Percentiles rank a stretch among this genome's conserved stretches.
These are phyloP conservation scores for Nakazawaea ishiwadae DNA, from an alignment of 805 yeast species.

Conservation along the genomic window DNA sequence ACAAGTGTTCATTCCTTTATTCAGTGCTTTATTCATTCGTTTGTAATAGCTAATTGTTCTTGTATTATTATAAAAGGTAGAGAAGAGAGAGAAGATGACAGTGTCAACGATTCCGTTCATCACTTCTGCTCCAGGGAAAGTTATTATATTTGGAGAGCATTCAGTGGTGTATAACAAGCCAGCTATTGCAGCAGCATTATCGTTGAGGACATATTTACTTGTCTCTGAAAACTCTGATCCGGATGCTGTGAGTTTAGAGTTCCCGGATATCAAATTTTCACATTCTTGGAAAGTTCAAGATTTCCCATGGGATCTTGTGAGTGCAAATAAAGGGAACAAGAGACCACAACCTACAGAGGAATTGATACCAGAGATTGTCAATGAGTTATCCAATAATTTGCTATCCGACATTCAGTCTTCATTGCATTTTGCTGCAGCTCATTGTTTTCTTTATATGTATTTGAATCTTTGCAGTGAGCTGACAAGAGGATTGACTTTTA, in stretches of 20 bases:
- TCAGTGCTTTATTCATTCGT: too few relatives aligned
- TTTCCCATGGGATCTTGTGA: conserved; percentile 53
- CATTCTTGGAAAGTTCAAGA: conserved; percentile 58
- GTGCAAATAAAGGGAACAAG: conserved; percentile 12
- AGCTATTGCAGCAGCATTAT: conserved; percentile 93
- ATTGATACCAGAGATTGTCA: conserved; percentile 53
- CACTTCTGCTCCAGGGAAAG: conserved; percentile 95
- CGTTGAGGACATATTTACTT: conserved; percentile 75
- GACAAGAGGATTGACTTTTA: conserved; percentile 50
- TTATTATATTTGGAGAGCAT: conserved; percentile 94
- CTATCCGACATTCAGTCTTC: conserved; percentile 44
- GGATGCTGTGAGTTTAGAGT: conserved; percentile 55
- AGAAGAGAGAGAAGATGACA: background rate
- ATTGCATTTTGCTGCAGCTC: conserved; percentile 72
- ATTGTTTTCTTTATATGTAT: conserved; percentile 78
- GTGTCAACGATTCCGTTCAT: conserved; percentile 44
- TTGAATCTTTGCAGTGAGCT: conserved; percentile 46
- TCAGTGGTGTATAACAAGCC: conserved; percentile 92
- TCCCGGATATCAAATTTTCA: conserved; percentile 74
- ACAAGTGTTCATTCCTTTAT: too few relatives aligned
- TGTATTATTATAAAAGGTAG: background rate
- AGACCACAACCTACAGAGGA: conserved; percentile 38
- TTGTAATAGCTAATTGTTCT: too few relatives aligned
- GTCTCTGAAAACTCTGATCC: conserved; percentile 44
- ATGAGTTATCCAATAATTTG: conserved; percentile 35